phyloP scores from a whole-genome alignment of 2,329 filamentous ascomycete species.

The Penicillium sp. region DNA sequence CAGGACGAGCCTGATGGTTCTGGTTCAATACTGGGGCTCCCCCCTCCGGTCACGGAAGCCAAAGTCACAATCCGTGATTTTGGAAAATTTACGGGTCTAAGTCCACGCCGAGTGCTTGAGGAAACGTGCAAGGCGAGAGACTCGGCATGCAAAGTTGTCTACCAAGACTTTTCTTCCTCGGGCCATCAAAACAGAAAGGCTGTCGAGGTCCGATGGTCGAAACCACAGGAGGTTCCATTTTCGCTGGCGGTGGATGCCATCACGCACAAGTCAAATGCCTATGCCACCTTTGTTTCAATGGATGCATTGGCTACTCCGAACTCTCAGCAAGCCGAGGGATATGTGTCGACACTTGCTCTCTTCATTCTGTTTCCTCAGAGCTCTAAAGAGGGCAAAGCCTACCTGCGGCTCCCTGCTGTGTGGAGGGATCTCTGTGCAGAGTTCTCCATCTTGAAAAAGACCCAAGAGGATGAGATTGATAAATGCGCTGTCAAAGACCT shows the following conservation, averaged over 20 bases:
- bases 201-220: slow-evolving; percentile 75
- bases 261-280: slow-evolving; percentile 45
- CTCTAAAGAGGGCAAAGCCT: slow-evolving; percentile 80
- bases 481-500: slow-evolving; percentile 66
- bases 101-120: slow-evolving; percentile 72
- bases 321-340: slow-evolving; percentile 78
- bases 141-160: slow-evolving; percentile 58
- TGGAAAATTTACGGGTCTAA: slow-evolving; percentile 75
- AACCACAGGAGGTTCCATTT: slow-evolving; percentile 58
- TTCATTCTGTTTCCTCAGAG: slow-evolving; percentile 78
- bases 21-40: slow-evolving; percentile 43
- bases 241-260: slow-evolving; percentile 44
- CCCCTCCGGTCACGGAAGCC: slow-evolving; percentile 23
- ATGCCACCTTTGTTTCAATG: slow-evolving; percentile 67
- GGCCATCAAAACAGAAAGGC: slow-evolving; percentile 73
- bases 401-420: slow-evolving; percentile 69
- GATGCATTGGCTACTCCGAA: slow-evolving; percentile 69
- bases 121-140: slow-evolving; percentile 82
- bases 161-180: slow-evolving; percentile 67
- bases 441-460: slow-evolving; percentile 67
- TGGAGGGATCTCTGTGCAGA: slow-evolving; percentile 89
- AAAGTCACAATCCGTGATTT: slow-evolving; percentile 70
- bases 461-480: slow-evolving; percentile 66
- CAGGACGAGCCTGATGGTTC: slow-evolving; percentile 43
- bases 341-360: slow-evolving; percentile 74